phyloP scores from a whole-genome alignment of 2,329 filamentous ascomycete genomes.

The Fonsecaea erecta region DNA sequence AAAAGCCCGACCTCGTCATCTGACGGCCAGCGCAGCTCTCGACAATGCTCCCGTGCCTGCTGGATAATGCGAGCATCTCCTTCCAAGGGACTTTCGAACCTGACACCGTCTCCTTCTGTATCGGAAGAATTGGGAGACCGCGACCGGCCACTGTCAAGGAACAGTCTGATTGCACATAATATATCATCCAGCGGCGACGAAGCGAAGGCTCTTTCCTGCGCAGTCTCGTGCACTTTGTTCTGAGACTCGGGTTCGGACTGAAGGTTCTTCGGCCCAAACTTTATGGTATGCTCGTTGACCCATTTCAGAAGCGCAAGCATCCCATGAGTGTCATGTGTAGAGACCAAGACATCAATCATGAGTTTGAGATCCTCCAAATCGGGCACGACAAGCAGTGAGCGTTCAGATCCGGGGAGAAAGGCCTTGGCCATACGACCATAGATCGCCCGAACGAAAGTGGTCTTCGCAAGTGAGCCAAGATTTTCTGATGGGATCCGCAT shows the following conservation, averaged over 20 bases:
- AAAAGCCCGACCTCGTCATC: conserved; percentile 27
- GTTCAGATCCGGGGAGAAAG: conserved; percentile 22
- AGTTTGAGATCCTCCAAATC: conserved; percentile 22
- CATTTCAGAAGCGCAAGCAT: conserved; percentile 35
- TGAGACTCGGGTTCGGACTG: neutral
- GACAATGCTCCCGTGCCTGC: conserved; percentile 17
- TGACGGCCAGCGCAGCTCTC: conserved; percentile 29
- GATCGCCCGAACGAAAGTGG: conserved; percentile 20
- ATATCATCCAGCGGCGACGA: conserved; percentile 14
- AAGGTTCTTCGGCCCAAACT: conserved; percentile 34
- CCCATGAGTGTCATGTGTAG: conserved; percentile 19
- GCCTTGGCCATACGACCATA: conserved; percentile 20
- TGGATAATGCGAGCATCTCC: conserved; percentile 8
- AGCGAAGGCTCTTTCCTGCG: neutral
- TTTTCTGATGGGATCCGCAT: conserved; percentile 9
- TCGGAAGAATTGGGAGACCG: neutral
- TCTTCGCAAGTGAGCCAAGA: conserved; percentile 20
- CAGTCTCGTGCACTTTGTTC: neutral
- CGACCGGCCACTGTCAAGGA: conserved; percentile 20
- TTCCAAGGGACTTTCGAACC: conserved; percentile 22
- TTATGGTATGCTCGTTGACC: conserved; percentile 38
- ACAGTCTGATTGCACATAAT: conserved; percentile 26
- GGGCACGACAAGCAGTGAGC: conserved; percentile 23
- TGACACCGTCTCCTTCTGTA: neutral
- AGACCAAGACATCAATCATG: conserved; percentile 29